Percentiles rank a stretch among this genome's conserved stretches.
Conservation (phyloP, 768 basidiomycete species). For the Tephrocybe rancida region DNA sequence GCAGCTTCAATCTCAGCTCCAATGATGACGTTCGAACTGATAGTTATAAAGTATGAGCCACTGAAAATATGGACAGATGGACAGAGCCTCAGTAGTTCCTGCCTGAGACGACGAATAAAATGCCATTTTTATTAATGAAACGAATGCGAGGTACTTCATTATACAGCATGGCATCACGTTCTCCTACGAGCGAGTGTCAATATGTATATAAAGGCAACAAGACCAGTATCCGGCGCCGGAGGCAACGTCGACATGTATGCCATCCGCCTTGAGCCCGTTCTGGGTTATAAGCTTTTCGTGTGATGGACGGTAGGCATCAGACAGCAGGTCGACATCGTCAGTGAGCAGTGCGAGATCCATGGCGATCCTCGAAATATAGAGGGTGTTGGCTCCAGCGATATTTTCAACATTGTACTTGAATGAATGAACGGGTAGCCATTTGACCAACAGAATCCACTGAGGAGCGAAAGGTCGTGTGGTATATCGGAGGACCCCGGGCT, state of each 20-base stretch:
- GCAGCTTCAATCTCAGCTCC: slow-evolving; percentile 62
- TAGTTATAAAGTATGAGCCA: slow-evolving; percentile 40
- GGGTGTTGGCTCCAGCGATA: slow-evolving; percentile 56
- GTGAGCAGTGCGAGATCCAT: slow-evolving; percentile 51
- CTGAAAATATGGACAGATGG: not conserved
- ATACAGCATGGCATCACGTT: slow-evolving; percentile 67
- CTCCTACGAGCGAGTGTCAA: slow-evolving; percentile 30
- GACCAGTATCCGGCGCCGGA: slow-evolving; percentile 41
- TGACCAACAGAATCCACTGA: slow-evolving; percentile 37
- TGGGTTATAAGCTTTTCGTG: slow-evolving; percentile 59
- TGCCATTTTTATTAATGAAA: not conserved
- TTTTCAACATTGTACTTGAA: slow-evolving; percentile 44
- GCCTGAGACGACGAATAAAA: slow-evolving; percentile 18
- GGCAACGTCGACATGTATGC: slow-evolving; percentile 57
- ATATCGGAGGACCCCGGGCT: too few relatives aligned
- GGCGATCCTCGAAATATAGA: slow-evolving; percentile 65
- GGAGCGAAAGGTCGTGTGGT: too few relatives aligned
- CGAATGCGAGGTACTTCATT: slow-evolving; percentile 66
- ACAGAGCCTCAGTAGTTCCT: too few relatives aligned
- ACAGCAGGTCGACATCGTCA: slow-evolving; percentile 44
- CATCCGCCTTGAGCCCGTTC: slow-evolving; percentile 54
- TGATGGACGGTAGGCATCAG: slow-evolving; percentile 51
- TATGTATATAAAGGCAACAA: not conserved
- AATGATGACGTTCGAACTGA: slow-evolving; percentile 62
- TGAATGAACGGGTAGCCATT: slow-evolving; percentile 44